Base-by-base conservation (phyloP, 2,329 filamentous ascomycete species). In the Diaporthe sp. region DNA sequence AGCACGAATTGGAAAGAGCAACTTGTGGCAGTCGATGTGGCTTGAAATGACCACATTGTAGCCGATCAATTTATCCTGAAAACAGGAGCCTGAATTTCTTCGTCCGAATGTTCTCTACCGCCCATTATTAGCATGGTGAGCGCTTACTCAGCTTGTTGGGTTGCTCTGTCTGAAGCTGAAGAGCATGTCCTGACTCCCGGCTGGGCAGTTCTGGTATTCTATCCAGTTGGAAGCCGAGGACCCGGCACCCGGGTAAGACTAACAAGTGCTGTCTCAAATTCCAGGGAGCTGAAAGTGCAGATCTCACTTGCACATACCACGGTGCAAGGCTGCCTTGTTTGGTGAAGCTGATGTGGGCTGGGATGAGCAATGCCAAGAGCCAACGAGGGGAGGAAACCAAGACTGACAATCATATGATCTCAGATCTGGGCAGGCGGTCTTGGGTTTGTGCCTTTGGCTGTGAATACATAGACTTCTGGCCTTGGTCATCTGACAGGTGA, bases 321-420 rank as follows among this genome's bases (percentile, higher is more conserved):
- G 25, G 61, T 34, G 42, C 61, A 37, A 67, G 28, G 25, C 44
- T 51, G 63, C 47, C 47, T 37, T 51, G 63, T 39, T 68, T 51
- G 60, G 22, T 34, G 20, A 28, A 51, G 61, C 61, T 67, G 63
- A 34, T 10, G 31, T 17, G 22, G 44, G 44, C 28, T 53, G 44
- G 28, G 63, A 51, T 67, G 47, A 67, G 63, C 44, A 49, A 68
- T 68, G 63, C 63, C 44, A 68, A 51, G 63, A 22, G 47, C n/a
- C 6, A 68, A 51, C 31, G 28, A 37, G 44, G 44, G 34, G 31
- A 53, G 42, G 31, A 51, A 37, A 49, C 47, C 44, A 68, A 67
- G 63, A 67, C 51, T 49, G 20, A 15, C 20, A 31, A 9, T 53
- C 22, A 8, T 37, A 49, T 68, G 63, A 68, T 68, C 65, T 53